phyloP scores from a whole-genome alignment of 257 asterid genomes.

The Primulina eburnea region DNA sequence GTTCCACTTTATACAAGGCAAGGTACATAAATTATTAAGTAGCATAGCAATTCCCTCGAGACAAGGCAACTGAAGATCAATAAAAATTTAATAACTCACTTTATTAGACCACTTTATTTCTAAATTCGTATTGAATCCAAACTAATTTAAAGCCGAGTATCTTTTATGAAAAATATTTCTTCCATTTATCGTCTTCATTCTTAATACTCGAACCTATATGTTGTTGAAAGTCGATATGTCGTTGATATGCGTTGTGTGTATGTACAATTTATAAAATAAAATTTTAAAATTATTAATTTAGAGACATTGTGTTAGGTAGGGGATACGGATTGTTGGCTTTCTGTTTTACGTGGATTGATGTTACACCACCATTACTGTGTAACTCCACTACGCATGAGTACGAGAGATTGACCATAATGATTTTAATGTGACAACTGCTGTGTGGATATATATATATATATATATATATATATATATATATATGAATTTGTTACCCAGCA shows the following conservation, averaged over 20 bases:
- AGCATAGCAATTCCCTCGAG: conserved; percentile 30
- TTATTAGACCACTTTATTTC: too few species aligned
- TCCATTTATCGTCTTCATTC: neutral
- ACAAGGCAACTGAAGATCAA: conserved; percentile 27
- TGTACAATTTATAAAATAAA: too few species aligned
- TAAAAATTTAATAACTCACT: neutral
- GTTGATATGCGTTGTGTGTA: too few species aligned
- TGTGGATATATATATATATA: too few species aligned
- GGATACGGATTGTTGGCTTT: conserved; percentile 20
- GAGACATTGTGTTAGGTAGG: conserved; percentile 31
- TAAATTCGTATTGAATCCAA: neutral
- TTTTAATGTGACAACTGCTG: neutral
- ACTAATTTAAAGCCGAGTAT: neutral
- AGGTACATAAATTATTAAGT: conserved; percentile 11
- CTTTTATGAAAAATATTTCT: neutral
- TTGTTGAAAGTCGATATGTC: too few species aligned
- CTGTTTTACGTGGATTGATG: too few species aligned
- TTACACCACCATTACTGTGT: too few species aligned
- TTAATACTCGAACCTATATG: neutral
- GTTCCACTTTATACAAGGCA: conserved; percentile 11
- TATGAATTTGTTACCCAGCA: too few species aligned
- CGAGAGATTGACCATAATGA: neutral
- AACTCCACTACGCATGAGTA: neutral
- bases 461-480: too few species aligned
- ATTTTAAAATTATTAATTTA: neutral